A percentile compares a stretch with the other conserved stretches of the same genome.
Conservation (phyloP, 257 asterid genomes). For the Ilex asprella region DNA sequence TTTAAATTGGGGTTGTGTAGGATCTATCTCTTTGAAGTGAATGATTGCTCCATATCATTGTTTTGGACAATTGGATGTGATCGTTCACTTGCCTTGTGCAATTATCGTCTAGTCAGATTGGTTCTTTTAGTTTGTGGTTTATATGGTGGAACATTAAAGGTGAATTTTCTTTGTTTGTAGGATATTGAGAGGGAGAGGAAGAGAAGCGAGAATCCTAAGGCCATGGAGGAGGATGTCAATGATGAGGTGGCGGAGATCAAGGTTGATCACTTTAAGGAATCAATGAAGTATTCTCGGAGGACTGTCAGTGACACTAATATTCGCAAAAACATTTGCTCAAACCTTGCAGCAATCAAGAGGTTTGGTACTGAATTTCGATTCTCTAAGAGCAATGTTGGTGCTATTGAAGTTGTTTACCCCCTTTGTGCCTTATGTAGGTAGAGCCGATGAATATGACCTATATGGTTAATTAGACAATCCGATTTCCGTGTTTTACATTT, state of each 20-base stretch:
- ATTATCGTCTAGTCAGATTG: too few relatives aligned
- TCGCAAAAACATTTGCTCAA: constrained; percentile 51
- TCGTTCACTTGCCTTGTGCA: too few relatives aligned
- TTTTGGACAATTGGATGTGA: too few relatives aligned
- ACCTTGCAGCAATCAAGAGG: constrained; percentile 66
- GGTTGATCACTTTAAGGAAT: constrained; percentile 52
- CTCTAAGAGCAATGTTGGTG: constrained; percentile 24
- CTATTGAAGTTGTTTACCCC: constrained; percentile 23
- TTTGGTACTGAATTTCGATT: constrained; percentile 43
- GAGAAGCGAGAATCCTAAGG: constrained; percentile 42
- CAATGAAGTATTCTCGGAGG: constrained; percentile 56
- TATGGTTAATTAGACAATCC: constrained; percentile 27
- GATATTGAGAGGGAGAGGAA: constrained; percentile 51
- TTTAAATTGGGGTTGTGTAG: too few relatives aligned
- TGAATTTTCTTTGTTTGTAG: constrained; percentile 9
- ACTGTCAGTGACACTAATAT: constrained; percentile 52
- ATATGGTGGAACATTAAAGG: too few relatives aligned
- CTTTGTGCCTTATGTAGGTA: constrained; percentile 37
- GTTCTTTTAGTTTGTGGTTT: too few relatives aligned
- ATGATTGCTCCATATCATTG: too few relatives aligned
- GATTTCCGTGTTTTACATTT: too few relatives aligned
- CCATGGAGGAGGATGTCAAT: constrained; percentile 60
- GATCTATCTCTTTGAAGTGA: too few relatives aligned
- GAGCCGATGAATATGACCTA: constrained; percentile 44
- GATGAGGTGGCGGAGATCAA: constrained; percentile 53